Base-by-base conservation (phyloP, 2,329 filamentous ascomycete species). In the Grosmannia huntii region DNA sequence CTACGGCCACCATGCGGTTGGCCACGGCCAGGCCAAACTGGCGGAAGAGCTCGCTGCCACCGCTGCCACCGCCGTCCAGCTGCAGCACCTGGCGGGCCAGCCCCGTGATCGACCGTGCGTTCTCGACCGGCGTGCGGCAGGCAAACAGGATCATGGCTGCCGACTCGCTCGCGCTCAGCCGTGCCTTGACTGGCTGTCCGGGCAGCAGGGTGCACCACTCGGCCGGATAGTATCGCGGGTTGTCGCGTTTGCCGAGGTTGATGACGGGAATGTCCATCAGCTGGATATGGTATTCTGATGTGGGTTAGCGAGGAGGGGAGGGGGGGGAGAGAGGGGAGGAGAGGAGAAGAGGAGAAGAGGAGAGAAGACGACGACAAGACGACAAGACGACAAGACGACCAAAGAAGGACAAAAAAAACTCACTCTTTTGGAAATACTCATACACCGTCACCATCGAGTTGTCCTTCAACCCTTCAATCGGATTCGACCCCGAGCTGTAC, bases 71-170 rank as follows among this genome's bases (percentile, higher is more conserved):
- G 31, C 25, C 50, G 50, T 82, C 77, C 2, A 89, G 74, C 2
- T 79, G 78, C 25, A 92, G 74, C 5, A 82, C 72, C 21, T 72
- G 62, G 27, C 82, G 76, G 2, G 81, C 86, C 10, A 77, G 75
- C 0, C 68, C 76, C 1, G 78, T 75, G 64, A 94, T 86, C 0
- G 84, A 86, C 1, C 75, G 66, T 0, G 84, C 87, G 62, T 92
- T 95, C 6, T 77, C 72, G 1, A 76, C 76, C 0, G 89, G 88
- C 0, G 72, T 72, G 4, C 86, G 79, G 58, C 86, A 88, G 1
- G 89, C 86, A 66, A 89, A 89, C 0, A 72, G 71, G 52, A 92
- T 82, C 88, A 94, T 91, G 0, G 72, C 65, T 0, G 78, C 75
- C 0, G 86, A 87, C 66, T 92, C 86, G 0, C 75, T 69, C 0